phyloP scores from a whole-genome alignment of 163 green algal genomes.

The Volvox carteri region DNA sequence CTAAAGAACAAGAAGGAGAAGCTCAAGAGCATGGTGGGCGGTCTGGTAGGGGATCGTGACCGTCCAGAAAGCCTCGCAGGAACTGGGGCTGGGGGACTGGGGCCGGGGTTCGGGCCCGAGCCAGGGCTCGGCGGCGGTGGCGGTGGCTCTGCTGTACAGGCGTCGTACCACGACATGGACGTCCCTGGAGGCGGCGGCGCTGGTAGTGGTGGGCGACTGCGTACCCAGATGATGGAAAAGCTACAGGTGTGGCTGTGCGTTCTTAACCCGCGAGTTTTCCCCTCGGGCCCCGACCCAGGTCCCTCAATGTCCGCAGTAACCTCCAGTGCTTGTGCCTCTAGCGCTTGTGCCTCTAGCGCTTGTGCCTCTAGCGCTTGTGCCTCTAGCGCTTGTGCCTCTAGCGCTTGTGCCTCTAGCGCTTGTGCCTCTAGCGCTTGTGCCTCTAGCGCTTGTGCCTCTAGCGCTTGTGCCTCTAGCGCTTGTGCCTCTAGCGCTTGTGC shows the following conservation, averaged over 20 bases:
- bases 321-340: too few relatives aligned
- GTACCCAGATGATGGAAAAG: constrained; percentile 7
- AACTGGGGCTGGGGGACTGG: too few relatives aligned
- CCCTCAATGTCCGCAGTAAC: too few relatives aligned
- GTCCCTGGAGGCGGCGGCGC: background rate
- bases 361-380: too few relatives aligned
- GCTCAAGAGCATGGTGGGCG: constrained; percentile 60
- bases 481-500: too few relatives aligned
- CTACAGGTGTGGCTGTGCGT: background rate
- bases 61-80: background rate
- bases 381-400: too few relatives aligned
- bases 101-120: background rate
- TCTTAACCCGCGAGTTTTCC: background rate
- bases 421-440: too few relatives aligned
- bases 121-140: background rate
- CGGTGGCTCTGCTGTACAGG: background rate
- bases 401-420: too few relatives aligned
- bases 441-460: too few relatives aligned
- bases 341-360: too few relatives aligned
- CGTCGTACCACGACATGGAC: background rate
- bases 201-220: background rate
- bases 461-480: too few relatives aligned
- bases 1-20: constrained; percentile 80
- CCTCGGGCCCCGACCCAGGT: too few relatives aligned
- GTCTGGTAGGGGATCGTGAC: constrained; percentile 23